Base-by-base conservation (phyloP, 768 basidiomycete species). In the Leccinum boreale region DNA sequence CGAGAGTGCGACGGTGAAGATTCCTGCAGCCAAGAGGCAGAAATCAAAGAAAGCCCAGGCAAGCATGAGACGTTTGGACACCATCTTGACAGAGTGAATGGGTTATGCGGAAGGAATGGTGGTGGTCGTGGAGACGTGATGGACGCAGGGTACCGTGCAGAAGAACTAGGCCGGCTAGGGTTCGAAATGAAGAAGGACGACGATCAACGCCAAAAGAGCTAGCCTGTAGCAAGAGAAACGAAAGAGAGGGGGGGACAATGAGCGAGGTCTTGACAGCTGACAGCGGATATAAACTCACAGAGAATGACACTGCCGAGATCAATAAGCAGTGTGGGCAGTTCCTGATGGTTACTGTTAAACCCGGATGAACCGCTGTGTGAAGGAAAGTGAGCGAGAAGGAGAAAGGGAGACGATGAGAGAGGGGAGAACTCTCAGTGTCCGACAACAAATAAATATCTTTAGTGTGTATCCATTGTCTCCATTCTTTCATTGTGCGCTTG, bases 1-100 rank as follows among this genome's bases (percentile, higher is more conserved):
- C 17, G 90, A 89, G 50, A 92, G 74, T 44, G 80, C 79, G 58
- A 94, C 74, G 12, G 85, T 74, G 52, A 93, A 58, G 44, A 78
- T 74, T 46, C 89, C 92, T 12, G 88, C 85, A n/a, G 77, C 81
- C 49, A 94, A 78, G 50, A 95, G 81, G 60, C 78, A 79, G 54
- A 87, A 57, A 74, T 87, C 89, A 61, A 94, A 77, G 70, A 85
- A 81, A 24, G 78, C 82, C 88, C 91, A 95, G 58, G 82, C 78
- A 50, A 79, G 82, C 75, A 89, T 81, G 59, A 94, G 76, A 65
- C 73, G 81, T 66, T 78, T 85, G 61, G 91, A 90, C 66, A 86
- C 80, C 92, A 92, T 93, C 59, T 70, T 58, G 50, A 19, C 55
- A 4, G 23, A 56, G 35, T 35, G 51, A 31, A 55, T 9, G 31